Evolutionary conservation across 805 yeast genomes (phyloP).

Genomic region (Teunomyces cretensis): DNA sequence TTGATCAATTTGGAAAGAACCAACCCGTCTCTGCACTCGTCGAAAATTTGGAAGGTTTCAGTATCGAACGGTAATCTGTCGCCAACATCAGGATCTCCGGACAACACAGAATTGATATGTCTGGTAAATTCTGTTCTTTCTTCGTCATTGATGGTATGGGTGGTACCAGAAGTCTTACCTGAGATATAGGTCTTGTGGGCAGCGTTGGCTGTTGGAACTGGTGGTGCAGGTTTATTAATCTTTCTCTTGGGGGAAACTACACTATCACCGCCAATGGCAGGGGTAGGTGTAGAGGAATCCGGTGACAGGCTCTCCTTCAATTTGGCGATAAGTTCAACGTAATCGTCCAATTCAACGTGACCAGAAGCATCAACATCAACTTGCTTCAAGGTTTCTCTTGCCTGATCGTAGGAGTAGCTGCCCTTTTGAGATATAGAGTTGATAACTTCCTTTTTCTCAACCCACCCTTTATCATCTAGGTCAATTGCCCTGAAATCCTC

Average conservation of each 20-base stretch:
- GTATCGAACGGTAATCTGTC: slow-evolving; percentile 86
- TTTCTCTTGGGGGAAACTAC: slow-evolving; percentile 20
- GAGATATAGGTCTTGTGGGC: slow-evolving; percentile 68
- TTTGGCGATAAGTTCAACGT: slow-evolving; percentile 79
- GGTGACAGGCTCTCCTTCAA: slow-evolving; percentile 50
- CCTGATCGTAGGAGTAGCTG: slow-evolving; percentile 81
- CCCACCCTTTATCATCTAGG: slow-evolving; percentile 89
- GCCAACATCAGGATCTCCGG: slow-evolving; percentile 87
- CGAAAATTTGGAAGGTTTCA: slow-evolving; percentile 92
- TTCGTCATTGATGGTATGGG: slow-evolving; percentile 96
- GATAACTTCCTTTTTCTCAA: slow-evolving; percentile 86
- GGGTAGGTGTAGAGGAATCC: slow-evolving; percentile 27
- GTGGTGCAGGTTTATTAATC: slow-evolving; percentile 28
- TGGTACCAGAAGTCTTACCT: slow-evolving; percentile 87
- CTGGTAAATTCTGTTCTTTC: slow-evolving; percentile 94
- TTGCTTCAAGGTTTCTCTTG: slow-evolving; percentile 87
- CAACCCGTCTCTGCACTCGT: slow-evolving; percentile 94
- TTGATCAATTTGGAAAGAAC: slow-evolving; percentile 90
- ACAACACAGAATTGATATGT: slow-evolving; percentile 88
- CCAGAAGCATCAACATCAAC: slow-evolving; percentile 96
- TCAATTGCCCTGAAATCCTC: slow-evolving; percentile 87
- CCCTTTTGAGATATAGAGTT: slow-evolving; percentile 80
- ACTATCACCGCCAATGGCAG: slow-evolving; percentile 14
- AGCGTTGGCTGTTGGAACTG: slow-evolving; percentile 50
- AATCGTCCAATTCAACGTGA: slow-evolving; percentile 94